Conservation (phyloP, 805 yeast genomes). For the Hanseniaspora thailandica region DNA sequence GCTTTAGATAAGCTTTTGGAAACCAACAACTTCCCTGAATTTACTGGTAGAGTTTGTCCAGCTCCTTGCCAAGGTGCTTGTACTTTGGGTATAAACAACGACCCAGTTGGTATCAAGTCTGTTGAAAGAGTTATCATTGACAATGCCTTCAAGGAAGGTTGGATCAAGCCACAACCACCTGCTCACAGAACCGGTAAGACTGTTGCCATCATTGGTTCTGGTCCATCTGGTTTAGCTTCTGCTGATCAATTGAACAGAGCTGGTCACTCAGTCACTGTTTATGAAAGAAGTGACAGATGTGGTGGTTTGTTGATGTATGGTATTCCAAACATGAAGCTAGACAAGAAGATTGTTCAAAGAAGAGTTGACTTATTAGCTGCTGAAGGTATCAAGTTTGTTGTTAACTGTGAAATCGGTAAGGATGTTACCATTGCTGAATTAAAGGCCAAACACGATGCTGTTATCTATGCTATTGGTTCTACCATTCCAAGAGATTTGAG, state of each 20-base stretch:
- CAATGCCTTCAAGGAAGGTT: conserved; percentile 90
- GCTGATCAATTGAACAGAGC: conserved; percentile 96
- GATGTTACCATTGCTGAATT: conserved; percentile 64
- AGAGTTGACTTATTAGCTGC: conserved; percentile 82
- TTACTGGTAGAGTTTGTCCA: conserved; percentile 96
- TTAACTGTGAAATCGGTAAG: conserved; percentile 73
- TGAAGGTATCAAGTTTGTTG: conserved; percentile 74
- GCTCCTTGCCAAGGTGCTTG: conserved; percentile 99
- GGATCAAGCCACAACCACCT: conserved; percentile 84
- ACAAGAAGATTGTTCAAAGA: conserved; percentile 82
- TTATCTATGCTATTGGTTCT: conserved; percentile 83
- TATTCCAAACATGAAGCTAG: conserved; percentile 97
- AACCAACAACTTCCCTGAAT: conserved; percentile 98
- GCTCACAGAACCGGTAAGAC: conserved; percentile 67
- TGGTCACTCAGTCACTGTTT: conserved; percentile 84
- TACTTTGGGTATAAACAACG: conserved; percentile 83
- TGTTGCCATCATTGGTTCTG: conserved; percentile 86
- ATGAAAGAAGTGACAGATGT: conserved; percentile 86
- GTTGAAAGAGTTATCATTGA: conserved; percentile 94
- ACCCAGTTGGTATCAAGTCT: conserved; percentile 92
- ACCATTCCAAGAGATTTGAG: conserved; percentile 91
- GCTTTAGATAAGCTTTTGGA: conserved; percentile 83
- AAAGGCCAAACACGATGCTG: conserved; percentile 60
- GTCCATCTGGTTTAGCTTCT: conserved; percentile 92
- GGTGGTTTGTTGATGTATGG: conserved; percentile 98